Base-by-base conservation (phyloP, 805 yeast genomes). In the Pichia gijzeniarum region DNA sequence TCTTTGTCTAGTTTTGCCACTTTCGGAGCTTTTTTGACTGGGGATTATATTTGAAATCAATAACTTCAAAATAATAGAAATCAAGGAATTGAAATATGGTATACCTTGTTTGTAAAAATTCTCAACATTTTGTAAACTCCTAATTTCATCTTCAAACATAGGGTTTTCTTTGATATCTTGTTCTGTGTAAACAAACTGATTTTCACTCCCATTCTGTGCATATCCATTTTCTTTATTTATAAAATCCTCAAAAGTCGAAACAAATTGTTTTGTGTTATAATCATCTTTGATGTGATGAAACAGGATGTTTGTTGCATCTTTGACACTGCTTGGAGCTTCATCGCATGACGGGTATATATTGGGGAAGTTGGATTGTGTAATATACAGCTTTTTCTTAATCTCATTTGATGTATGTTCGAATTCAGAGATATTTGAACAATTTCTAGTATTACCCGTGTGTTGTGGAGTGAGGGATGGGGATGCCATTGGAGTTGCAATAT, bases 401-500 rank as follows among this genome's bases (percentile, higher is more conserved):
- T 61, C 66, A n/a, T 59, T 60, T 35, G 60, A 58, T 2, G 54
- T 42, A 41, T 56, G 61, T n/a, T 60, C 65, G 16, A 55, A 50
- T 40, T 62, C 64, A 3, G 61, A 53, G 4, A 56, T 52, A 33
- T 55, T 57, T 3, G 63, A 55, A 39, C 48, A 53, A 38, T 48
- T 55, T 31, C 53, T 43, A n/a, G 57, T 54, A 10, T 48, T 50
- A 2, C 67, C 66, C 0, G 68, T 62, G 35, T 59, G 64, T 34
- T 52, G 66, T 1, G 85, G 84, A 2, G 78, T 70, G 16, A 72
- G 58, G 0, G 85, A 81, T 0, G 95, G 95, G 0, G 95, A 85
- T 3, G 95, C 93, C 1, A 84, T 85, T 0, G 95, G 96, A 0
- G 96, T 87, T 0, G 96, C 90, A 10, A 88, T 73, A 59, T 85